Base-by-base conservation (phyloP, 371 early-diverging fungal species). In the Paramicrosporidium saccamoebae region DNA sequence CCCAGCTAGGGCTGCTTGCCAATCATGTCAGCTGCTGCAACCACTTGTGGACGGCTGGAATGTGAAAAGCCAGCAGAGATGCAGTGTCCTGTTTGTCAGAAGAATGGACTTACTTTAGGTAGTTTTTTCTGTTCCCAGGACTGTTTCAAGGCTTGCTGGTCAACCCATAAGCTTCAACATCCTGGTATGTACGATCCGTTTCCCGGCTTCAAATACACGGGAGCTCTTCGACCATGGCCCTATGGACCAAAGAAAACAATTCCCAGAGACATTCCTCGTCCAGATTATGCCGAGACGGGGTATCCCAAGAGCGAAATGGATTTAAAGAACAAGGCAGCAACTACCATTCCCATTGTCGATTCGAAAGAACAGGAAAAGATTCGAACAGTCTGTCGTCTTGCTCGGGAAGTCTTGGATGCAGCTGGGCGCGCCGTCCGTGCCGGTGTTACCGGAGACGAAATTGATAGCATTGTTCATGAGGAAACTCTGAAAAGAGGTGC, bases 41-140 rank as follows among this genome's bases (percentile, higher is more conserved):
- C 14, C 1, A 17, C 25, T 5, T 68, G 69, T 45, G 42, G 46
- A 25, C 48, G 56, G 3, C 25, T 27, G 5, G 55, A 51, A 9
- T 82, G 81, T 42, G 39, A 30, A n/a, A 62, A 67, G 26, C 46
- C 55, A 2, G 69, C 79, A 3, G 50, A 52, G 24, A 45, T 79
- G 12, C 64, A 65, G 30, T 82, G 84, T 32, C 84, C 84, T 9
- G 72, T 64, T 3, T 82, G 84, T 36, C 24, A 64, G n/a, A 75
- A 77, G 40, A 48, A 63, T 10, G 42, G 38, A 13, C 50, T 74
- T 15, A 31, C 35, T 3, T 34, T 33, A 13, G 53, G 41, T 12
- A 60, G 68, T 2, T 59, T 46, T 37, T 82, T 75, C 31, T 82
- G 84, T 40, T 56, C 64, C 13, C 84, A 78, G 40, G 59, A 54